Conservation (phyloP, 768 basidiomycete genomes). For the Trametes cubensis region DNA sequence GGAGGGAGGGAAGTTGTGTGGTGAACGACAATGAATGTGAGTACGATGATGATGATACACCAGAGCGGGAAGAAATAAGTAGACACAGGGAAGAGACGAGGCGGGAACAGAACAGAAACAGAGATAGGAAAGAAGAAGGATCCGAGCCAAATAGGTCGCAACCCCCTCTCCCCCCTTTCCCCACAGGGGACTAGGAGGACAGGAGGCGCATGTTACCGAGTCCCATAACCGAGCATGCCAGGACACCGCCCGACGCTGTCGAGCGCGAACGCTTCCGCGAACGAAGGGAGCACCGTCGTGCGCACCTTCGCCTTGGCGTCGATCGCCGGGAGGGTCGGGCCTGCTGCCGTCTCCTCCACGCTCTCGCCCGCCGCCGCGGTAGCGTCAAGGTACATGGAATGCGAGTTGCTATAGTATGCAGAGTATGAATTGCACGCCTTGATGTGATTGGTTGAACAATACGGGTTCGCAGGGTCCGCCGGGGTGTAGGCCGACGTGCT, state of each 20-base stretch:
- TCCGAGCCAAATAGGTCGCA: slow-evolving; percentile 9
- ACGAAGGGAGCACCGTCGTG: neutral
- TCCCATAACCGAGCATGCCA: slow-evolving; percentile 11
- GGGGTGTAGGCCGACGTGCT: slow-evolving; percentile 10
- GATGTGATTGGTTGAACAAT: neutral
- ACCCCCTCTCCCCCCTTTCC: slow-evolving; percentile 26
- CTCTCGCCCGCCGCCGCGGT: neutral
- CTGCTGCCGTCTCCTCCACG: neutral
- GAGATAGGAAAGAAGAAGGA: neutral
- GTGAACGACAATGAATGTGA: slow-evolving; percentile 13
- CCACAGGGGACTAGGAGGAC: slow-evolving; percentile 24
- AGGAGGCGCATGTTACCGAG: slow-evolving; percentile 23
- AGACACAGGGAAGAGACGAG: neutral
- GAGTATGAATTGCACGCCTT: slow-evolving; percentile 2
- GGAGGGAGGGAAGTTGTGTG: neutral
- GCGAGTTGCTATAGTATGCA: neutral
- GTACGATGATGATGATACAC: neutral
- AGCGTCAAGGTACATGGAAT: slow-evolving; percentile 1
- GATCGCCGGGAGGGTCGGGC: slow-evolving; percentile 7
- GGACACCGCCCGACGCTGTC: slow-evolving; percentile 2
- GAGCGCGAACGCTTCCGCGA: too few species aligned
- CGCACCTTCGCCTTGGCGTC: slow-evolving; percentile 1
- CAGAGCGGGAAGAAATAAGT: neutral
- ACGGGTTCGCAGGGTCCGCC: slow-evolving; percentile 22
- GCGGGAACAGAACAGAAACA: neutral